Evolutionary conservation across 768 basidiomycete genomes (phyloP).

Genomic region (Tricholoma furcatifolium): DNA sequence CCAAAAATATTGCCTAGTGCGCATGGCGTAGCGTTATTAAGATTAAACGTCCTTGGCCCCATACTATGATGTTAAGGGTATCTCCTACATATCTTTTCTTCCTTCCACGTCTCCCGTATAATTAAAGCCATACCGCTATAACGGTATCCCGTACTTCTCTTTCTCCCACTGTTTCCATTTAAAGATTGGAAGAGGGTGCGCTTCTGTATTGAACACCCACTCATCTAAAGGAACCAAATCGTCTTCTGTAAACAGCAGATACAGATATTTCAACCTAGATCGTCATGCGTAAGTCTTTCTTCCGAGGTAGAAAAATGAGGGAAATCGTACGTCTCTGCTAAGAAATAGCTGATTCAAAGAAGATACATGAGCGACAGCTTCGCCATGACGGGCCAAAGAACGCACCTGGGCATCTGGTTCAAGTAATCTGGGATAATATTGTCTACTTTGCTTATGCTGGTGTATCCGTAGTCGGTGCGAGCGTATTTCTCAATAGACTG

Average conservation of each 20-base stretch:
- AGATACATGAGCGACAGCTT: not conserved
- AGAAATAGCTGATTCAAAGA: conserved; percentile 33
- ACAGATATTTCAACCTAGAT: conserved; percentile 64
- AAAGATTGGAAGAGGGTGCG: conserved; percentile 79
- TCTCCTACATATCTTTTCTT: too few relatives aligned
- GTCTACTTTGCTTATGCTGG: conserved; percentile 40
- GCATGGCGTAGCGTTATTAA: too few relatives aligned
- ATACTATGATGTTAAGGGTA: too few relatives aligned
- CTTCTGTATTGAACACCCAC: conserved; percentile 67
- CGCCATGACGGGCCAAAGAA: conserved; percentile 3
- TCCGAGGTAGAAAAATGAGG: not conserved
- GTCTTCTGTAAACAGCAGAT: conserved; percentile 63
- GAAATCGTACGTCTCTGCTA: conserved; percentile 40
- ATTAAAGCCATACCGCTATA: not conserved
- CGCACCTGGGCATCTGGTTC: conserved; percentile 56
- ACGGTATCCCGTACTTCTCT: conserved; percentile 38
- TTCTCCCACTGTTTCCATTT: conserved; percentile 59
- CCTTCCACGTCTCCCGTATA: not conserved
- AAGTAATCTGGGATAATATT: conserved; percentile 22
- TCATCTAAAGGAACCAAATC: conserved; percentile 52
- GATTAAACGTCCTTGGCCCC: too few relatives aligned
- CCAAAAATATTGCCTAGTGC: too few relatives aligned
- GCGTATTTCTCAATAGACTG: conserved; percentile 48
- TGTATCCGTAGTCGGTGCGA: conserved; percentile 45
- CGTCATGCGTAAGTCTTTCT: not conserved